Base-by-base conservation (phyloP, 768 basidiomycete species). In the Cyclocybe cylindracea region DNA sequence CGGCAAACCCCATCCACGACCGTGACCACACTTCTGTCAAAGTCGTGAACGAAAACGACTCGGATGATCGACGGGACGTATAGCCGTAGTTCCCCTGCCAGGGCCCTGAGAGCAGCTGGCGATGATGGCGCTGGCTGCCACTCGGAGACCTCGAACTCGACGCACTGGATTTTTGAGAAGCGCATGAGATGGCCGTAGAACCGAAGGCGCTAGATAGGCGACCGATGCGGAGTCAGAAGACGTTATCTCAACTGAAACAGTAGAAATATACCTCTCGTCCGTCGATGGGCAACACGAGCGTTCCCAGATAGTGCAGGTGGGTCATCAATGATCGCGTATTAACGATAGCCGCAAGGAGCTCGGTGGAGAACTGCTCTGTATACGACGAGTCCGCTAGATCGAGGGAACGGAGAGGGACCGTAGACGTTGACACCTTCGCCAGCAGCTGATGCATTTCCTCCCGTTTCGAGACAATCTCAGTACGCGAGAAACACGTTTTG, bases 401-500 rank as follows among this genome's bases (percentile, higher is more conserved):
- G 5, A 88, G 72, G 1, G 85, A 76, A 35, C 66, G 72, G 36
- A 85, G 61, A 11, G 77, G 58, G 16, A 58, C 59, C 4, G 75
- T 75, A 4, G 84, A 79, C 10, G 66, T 70, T 43, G 61, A 69
- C 39, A 86, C 62, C 41, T 72, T 77, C 3, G 74, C 70, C 48
- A 85, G 66, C 18, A 87, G 68, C 1, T 72, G 56, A 0, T 60
- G 56, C 69, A 86, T 67, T 62, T 88, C 86, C 1, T 69, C 67
- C 32, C 74, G 72, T 68, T 85, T 85, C 39, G 78, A 80, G 4
- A 57, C 61, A 1, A 68, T 46, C 45, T 70, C 72, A n/a, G 79
- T 70, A 46, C 72, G 71, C 18, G 85, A 85, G 64, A 87, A 84
- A 60, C 86, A 87, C 5, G 85, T 86, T 66, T 87, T 87, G 50